Evolutionary conservation across 2,329 filamentous ascomycete genomes (phyloP).

Genomic region (Ascochyta koolunga): DNA sequence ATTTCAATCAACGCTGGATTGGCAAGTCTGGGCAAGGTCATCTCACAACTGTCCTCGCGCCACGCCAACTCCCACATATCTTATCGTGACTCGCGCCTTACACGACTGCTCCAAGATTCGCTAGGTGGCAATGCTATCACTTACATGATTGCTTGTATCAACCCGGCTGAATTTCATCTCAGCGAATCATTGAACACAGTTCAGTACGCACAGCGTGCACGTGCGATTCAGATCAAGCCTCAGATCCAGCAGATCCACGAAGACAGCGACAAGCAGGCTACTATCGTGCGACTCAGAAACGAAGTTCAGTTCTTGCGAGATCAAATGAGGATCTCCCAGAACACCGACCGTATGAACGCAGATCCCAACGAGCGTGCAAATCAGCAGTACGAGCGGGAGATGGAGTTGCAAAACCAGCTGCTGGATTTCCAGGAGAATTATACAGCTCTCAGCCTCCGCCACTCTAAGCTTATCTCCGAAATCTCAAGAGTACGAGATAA

Average conservation of each 20-base stretch:
- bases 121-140: slow-evolving; percentile 96
- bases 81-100: slow-evolving; percentile 97
- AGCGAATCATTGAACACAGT: slow-evolving; percentile 98
- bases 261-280: slow-evolving; percentile 89
- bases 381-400: slow-evolving; percentile 81
- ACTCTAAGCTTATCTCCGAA: slow-evolving; percentile 94
- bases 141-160: slow-evolving; percentile 99
- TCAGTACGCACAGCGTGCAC: slow-evolving; percentile 91
- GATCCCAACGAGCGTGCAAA: slow-evolving; percentile 73
- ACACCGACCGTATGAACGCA: slow-evolving; percentile 63
- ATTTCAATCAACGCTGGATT: slow-evolving; percentile 98
- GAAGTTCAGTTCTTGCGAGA: slow-evolving; percentile 93
- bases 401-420: slow-evolving; percentile 90
- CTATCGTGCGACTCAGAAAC: slow-evolving; percentile 91
- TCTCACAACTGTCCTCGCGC: slow-evolving; percentile 93
- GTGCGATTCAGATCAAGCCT: slow-evolving; percentile 96
- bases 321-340: slow-evolving; percentile 86
- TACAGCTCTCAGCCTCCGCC: slow-evolving; percentile 84
- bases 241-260: slow-evolving; percentile 89
- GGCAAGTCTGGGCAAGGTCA: slow-evolving; percentile 94
- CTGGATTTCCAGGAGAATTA: slow-evolving; percentile 96
- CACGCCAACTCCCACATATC: slow-evolving; percentile 89
- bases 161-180: slow-evolving; percentile 93
- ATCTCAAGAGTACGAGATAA: slow-evolving; percentile 84
- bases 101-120: slow-evolving; percentile 92